Conservation (phyloP, 352 stramenopile genomes). For the Phytophthora multivora region DNA sequence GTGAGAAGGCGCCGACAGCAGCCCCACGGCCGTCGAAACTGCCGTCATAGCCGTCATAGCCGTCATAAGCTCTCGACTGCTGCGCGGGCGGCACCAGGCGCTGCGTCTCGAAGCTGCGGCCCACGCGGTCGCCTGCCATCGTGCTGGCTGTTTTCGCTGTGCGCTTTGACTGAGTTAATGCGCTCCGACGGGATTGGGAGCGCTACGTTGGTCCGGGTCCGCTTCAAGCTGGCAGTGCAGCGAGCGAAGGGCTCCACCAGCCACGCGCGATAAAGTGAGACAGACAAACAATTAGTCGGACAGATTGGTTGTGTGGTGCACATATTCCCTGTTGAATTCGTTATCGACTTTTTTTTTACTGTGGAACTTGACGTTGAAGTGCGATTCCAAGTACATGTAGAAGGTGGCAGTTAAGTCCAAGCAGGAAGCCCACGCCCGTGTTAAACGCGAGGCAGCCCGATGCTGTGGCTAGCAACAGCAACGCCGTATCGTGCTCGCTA, state of each 20-base stretch:
- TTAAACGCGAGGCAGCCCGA: conserved; percentile 53
- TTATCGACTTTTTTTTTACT: neutral
- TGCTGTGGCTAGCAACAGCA: conserved; percentile 52
- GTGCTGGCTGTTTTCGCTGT: conserved; percentile 12
- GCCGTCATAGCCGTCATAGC: conserved; percentile 32
- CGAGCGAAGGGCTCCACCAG: conserved; percentile 1
- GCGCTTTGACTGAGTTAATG: conserved; percentile 7
- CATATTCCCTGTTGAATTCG: conserved; percentile 6
- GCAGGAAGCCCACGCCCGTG: conserved; percentile 60
- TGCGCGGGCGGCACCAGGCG: conserved; percentile 36
- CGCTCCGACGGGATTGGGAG: conserved; percentile 21
- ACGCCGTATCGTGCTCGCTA: conserved; percentile 35
- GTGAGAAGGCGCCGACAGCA: conserved; percentile 22
- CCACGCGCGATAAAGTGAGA: conserved; percentile 13
- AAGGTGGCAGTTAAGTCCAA: conserved; percentile 44
- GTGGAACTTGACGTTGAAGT: conserved; percentile 29
- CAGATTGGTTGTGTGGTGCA: conserved; percentile 14
- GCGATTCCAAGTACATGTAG: conserved; percentile 22
- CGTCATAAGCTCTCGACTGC: conserved; percentile 22
- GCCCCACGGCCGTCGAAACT: conserved; percentile 31
- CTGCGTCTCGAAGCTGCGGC: conserved; percentile 40
- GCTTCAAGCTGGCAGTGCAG: conserved; percentile 5
- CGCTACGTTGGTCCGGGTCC: conserved; percentile 15
- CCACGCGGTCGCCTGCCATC: conserved; percentile 23
- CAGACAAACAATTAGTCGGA: conserved; percentile 13